Conservation (phyloP, 1,284 basidiomycete genomes). For the Pseudozyma hubeiensis region DNA sequence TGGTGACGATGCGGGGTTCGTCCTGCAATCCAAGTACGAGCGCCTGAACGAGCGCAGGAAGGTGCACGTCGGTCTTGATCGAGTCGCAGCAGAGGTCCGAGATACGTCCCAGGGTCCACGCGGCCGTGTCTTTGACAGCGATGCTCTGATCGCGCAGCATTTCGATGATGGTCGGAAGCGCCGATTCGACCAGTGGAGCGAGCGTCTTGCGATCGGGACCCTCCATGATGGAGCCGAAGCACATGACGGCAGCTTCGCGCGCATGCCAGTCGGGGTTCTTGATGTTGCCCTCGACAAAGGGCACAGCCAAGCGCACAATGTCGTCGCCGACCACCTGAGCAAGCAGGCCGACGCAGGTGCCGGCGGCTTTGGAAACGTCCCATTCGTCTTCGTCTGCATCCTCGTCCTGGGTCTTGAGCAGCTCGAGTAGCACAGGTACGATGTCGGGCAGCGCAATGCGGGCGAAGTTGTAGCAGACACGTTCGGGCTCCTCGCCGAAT, state of each 20-base stretch:
- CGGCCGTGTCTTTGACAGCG: slow-evolving; percentile 95
- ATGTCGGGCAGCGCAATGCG: slow-evolving; percentile 94
- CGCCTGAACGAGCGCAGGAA: slow-evolving; percentile 84
- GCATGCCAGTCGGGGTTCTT: slow-evolving; percentile 89
- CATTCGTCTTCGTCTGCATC: slow-evolving; percentile 99
- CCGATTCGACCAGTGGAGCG: slow-evolving; percentile 91
- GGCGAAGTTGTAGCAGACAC: slow-evolving; percentile 89
- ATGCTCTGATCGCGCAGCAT: slow-evolving; percentile 90
- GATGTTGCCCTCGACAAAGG: slow-evolving; percentile 98
- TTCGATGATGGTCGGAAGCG: slow-evolving; percentile 89
- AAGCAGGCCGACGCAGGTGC: slow-evolving; percentile 87
- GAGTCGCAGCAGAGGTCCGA: slow-evolving; percentile 88
- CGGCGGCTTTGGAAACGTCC: slow-evolving; percentile 98
- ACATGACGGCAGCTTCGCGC: slow-evolving; percentile 97
- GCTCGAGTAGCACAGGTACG: slow-evolving; percentile 86
- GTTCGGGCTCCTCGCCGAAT: slow-evolving; percentile 89
- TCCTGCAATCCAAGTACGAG: slow-evolving; percentile 85
- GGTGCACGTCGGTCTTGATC: slow-evolving; percentile 89
- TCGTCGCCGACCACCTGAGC: slow-evolving; percentile 90
- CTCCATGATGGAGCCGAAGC: slow-evolving; percentile 96
- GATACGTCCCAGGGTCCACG: slow-evolving; percentile 96
- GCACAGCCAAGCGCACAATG: slow-evolving; percentile 91
- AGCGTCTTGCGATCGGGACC: slow-evolving; percentile 89
- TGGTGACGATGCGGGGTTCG: slow-evolving; percentile 86
- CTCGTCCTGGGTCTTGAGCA: slow-evolving; percentile 93